A percentile compares a stretch with the other conserved stretches of the same genome.
These are phyloP conservation scores for Pelargonium nanum DNA, from an alignment of 345 rosid genomes.

Conservation along the genomic window DNA sequence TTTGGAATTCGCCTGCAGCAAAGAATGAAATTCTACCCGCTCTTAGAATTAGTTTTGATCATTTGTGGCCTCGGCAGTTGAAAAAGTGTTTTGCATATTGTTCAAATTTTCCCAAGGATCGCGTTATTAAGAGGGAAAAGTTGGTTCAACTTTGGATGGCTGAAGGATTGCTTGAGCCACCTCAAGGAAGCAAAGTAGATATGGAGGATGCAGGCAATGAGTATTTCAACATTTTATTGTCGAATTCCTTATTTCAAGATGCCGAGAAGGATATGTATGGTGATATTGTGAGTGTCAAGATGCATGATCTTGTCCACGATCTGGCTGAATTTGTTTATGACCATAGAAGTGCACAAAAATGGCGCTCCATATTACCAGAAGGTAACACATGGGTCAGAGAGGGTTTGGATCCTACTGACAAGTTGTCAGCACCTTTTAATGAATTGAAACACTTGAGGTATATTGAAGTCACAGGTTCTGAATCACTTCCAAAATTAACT, in stretches of 20 bases:
- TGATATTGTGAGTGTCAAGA: conserved; percentile 3
- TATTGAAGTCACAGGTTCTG: neutral
- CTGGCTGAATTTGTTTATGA: conserved; percentile 2
- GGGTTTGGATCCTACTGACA: neutral
- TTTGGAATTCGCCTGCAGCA: neutral
- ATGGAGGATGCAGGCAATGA: conserved; percentile 13
- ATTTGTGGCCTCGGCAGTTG: neutral
- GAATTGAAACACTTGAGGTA: conserved; percentile 9
- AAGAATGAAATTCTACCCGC: neutral
- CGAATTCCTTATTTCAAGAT: conserved; percentile 15
- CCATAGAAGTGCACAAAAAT: neutral
- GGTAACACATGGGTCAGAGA: too few species aligned
- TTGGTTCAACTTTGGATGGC: conserved; percentile 14
- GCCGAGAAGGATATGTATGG: neutral
- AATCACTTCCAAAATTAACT: neutral
- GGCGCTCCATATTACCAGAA: neutral
- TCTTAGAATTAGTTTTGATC: conserved; percentile 10
- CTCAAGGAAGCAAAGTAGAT: neutral
- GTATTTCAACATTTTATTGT: conserved; percentile 5
- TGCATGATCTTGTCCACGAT: conserved; percentile 20
- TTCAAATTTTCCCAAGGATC: conserved; percentile 10
- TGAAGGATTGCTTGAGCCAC: conserved; percentile 5
- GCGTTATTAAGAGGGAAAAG: conserved; percentile 1
- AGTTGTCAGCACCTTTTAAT: neutral
- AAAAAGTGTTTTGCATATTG: conserved; percentile 13